A percentile compares a stretch with the other conserved stretches of the same genome.
Evolutionary conservation across 2,329 filamentous ascomycete species (phyloP).

Genomic region (Pseudocercospora cruenta): DNA sequence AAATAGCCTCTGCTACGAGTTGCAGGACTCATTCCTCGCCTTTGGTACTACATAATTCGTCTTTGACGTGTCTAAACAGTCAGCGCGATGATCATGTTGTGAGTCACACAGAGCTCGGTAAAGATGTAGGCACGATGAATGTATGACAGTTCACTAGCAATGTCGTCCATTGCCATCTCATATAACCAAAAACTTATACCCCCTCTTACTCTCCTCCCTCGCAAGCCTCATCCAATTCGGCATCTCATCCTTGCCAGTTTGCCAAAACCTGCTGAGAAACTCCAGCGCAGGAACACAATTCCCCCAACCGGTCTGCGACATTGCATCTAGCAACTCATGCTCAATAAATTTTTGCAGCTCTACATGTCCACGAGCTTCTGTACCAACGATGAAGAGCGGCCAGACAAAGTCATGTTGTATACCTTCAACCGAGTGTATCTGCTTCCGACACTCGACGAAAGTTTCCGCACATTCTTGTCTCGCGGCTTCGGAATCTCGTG

Average conservation of each 20-base stretch:
- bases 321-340: conserved; percentile 5
- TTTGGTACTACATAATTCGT: too few species aligned
- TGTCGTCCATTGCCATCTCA: neutral
- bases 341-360: conserved; percentile 10
- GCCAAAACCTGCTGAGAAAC: conserved; percentile 15
- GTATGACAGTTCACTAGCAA: too few species aligned
- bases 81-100: too few species aligned
- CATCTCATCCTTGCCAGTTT: neutral
- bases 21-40: too few species aligned
- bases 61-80: too few species aligned
- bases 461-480: conserved; percentile 10
- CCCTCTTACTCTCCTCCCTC: neutral
- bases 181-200: neutral
- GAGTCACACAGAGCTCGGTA: too few species aligned
- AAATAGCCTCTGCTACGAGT: too few species aligned
- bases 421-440: neutral
- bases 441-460: conserved; percentile 8
- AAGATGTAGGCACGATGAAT: too few species aligned
- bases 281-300: conserved; percentile 11
- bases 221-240: neutral
- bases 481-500: neutral
- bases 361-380: conserved; percentile 5
- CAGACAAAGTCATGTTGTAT: conserved; percentile 12
- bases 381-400: conserved; percentile 15
- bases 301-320: conserved; percentile 1